Base-by-base conservation (phyloP, 345 rosid genomes). In the Clausena lansium region DNA sequence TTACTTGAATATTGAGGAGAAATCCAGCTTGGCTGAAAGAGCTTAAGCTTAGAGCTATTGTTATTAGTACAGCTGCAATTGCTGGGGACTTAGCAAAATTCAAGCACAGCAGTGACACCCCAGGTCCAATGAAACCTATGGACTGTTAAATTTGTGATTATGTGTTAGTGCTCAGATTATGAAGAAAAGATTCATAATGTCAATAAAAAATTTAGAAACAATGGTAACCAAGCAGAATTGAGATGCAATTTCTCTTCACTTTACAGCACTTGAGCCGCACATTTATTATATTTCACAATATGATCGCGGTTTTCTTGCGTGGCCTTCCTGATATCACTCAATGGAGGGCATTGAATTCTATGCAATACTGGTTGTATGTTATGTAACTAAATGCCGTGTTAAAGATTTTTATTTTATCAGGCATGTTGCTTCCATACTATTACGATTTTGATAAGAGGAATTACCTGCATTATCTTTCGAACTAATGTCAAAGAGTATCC, bases 11-110 rank as follows among this genome's bases (percentile, higher is more conserved):
- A 77, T 94, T 96, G 77, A 96, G 97, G 76, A 93, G 98, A 82
- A 91, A 96, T 22, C 99, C 98, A 5, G 98, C 99, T 86, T 96
- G 99, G 89, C 99, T 96, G 84, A 96, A 93, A 62, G 97, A 92
- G 85, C 99, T 94, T 79, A 92, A 86, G 84, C 98, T 93, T 67
- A 96, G 82, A 27, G 97, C 99, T 58, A 74, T 73, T 10, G 99
- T 92, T 80, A 96, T 90, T 35, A 82, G 77, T 20, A 84, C 69
- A 47, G 95, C 83, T 15, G 99, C 99, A 73, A 77, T 28, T 45
- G 77, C 75, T 24, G 98, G 98, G 36, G 99, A 85, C 70, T 88
- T 87, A 39, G 91, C 98, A 32, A 74, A 88, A 80, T 96, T 92
- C 82, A 93, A 85, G 84, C 93, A 89, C 27, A 96, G 94, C 78